phyloP scores from a whole-genome alignment of 2,329 filamentous ascomycete genomes.

The Fusarium zealandicum region DNA sequence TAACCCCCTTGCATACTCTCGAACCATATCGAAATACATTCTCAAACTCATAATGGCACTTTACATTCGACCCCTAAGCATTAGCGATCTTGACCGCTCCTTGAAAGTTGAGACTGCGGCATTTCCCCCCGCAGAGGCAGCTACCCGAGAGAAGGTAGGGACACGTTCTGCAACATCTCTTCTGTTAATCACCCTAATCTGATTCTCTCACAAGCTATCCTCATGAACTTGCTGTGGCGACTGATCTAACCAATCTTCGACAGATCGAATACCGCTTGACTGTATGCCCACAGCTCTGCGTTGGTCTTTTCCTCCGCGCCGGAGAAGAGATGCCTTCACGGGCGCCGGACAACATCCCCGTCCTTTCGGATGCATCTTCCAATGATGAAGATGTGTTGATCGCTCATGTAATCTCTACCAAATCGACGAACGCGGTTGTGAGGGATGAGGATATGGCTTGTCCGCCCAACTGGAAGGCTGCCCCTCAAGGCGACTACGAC shows the following conservation, averaged over 20 bases:
- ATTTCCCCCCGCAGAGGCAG: constrained; percentile 42
- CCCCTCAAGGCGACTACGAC: constrained; percentile 12
- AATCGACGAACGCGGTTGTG: constrained; percentile 27
- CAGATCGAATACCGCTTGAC: constrained; percentile 44
- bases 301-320: constrained; percentile 35
- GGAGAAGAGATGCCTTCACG: constrained; percentile 1
- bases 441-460: constrained; percentile 41
- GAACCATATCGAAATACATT: neutral
- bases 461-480: constrained; percentile 37
- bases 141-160: constrained; percentile 41
- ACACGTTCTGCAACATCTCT: neutral
- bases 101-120: constrained; percentile 39
- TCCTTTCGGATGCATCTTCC: neutral
- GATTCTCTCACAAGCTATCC: no score
- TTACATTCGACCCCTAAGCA: constrained; percentile 36
- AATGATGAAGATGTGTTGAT: constrained; percentile 30
- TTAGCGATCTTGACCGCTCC: constrained; percentile 38
- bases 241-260: neutral
- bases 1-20: no score
- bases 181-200: no score
- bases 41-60: constrained; percentile 23
- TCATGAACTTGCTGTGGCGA: neutral
- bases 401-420: constrained; percentile 42
- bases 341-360: constrained; percentile 17
- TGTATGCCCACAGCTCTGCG: constrained; percentile 40